Conservation (phyloP, 257 asterid genomes). For the Paraleonurus japonicus region DNA sequence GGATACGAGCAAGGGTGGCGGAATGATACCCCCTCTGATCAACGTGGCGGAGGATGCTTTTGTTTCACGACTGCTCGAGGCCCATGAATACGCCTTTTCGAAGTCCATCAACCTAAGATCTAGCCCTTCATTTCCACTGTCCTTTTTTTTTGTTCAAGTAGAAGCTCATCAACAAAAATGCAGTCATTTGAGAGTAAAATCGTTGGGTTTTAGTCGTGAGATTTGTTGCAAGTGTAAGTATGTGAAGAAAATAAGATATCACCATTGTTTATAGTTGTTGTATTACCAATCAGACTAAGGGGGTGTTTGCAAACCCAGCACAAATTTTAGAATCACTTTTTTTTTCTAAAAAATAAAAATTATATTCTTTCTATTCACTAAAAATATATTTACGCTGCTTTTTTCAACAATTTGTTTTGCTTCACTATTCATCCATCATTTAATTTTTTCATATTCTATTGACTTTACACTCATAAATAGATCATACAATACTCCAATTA, state of each 20-base stretch:
- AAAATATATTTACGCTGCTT: too few species aligned
- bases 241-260: neutral
- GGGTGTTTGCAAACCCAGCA: too few species aligned
- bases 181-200: neutral
- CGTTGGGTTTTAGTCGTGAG: neutral
- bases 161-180: too few species aligned
- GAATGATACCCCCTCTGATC: slow-evolving; percentile 50
- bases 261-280: neutral
- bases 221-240: slow-evolving; percentile 14
- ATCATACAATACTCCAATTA: too few species aligned
- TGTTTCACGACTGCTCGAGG: slow-evolving; percentile 38
- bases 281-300: neutral
- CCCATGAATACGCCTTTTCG: slow-evolving; percentile 31
- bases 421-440: too few species aligned
- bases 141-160: neutral
- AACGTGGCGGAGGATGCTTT: slow-evolving; percentile 38
- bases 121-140: neutral
- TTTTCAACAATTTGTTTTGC: too few species aligned
- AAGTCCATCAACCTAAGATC: neutral
- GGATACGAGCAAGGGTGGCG: slow-evolving; percentile 58
- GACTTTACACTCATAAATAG: too few species aligned
- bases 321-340: too few species aligned
- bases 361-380: too few species aligned
- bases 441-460: too few species aligned
- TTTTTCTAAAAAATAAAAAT: too few species aligned